These are phyloP conservation scores for Cytospora paraplurivora DNA, from an alignment of 2,329 filamentous ascomycete genomes.

Conservation along the genomic window DNA sequence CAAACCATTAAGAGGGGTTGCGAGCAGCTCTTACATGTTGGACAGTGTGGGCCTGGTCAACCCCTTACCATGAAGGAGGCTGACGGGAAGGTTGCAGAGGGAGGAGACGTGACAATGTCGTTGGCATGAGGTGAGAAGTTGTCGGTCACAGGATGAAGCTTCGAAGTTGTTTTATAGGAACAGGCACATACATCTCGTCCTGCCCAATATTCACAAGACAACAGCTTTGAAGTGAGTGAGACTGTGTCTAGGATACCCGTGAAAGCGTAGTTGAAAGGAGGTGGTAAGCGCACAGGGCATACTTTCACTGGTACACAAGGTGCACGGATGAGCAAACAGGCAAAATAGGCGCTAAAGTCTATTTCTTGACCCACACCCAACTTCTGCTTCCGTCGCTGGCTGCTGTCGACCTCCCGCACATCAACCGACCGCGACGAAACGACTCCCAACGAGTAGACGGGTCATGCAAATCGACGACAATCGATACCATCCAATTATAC, in stretches of 20 bases:
- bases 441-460: not conserved
- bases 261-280: slow-evolving; percentile 13
- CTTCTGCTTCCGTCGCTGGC: slow-evolving; percentile 1
- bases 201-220: not conserved
- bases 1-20: not conserved
- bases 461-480: not conserved
- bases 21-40: slow-evolving; percentile 20
- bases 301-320: not conserved
- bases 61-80: slow-evolving; percentile 11
- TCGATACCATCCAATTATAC: not conserved
- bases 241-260: not conserved
- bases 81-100: slow-evolving; percentile 5
- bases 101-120: not conserved
- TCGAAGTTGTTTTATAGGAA: not conserved
- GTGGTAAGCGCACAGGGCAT: slow-evolving; percentile 1
- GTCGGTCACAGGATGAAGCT: not conserved
- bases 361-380: not conserved
- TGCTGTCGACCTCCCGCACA: not conserved
- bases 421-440: not conserved
- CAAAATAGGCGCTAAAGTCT: not conserved
- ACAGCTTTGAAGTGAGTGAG: not conserved
- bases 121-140: not conserved
- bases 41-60: slow-evolving; percentile 5
- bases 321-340: not conserved
- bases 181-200: not conserved